Base-by-base conservation (phyloP, 2,329 filamentous ascomycete genomes). In the Cladosporium velox region DNA sequence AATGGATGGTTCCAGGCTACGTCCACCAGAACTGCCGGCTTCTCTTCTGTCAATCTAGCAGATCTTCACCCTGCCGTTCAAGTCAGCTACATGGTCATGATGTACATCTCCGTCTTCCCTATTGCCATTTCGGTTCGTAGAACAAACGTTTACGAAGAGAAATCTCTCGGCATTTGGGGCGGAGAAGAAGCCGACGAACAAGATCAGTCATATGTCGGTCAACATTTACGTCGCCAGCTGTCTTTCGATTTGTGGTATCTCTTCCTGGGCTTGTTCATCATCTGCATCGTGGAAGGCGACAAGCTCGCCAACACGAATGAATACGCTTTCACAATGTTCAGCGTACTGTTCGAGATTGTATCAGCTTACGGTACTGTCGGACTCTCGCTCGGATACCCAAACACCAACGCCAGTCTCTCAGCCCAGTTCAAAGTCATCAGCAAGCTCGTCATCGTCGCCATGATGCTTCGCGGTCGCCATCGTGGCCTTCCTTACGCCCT, bases 181-280 rank as follows among this genome's bases (percentile, higher is more conserved):
- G 80, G 79, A 24, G 75, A 80, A n/a, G 74, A 80, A 41, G 83
- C 82, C 4, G 82, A 86, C 15, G 84, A 84, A 28, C 57, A 81
- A 44, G 86, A 90, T 52, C 87, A 92, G 54, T 94, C 90, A 67
- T 98, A 97, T 72, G 90, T 99, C 61, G 91, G 92, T 2, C 89
- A 91, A 61, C 95, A 99, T 86, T 85, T 99, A 77, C 91, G 95
- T 44, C 88, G 91, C 57, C 95, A 99, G 78, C 86, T 99, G 41
- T 96, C 93, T 64, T 99, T 99, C 80, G 95, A 99, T 79, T 79
- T 99, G 78, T 99, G 95, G 95, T 99, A 93, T 74, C 90, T 99
- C 66, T 97, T 96, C 75, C 78, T 98, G 26, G 95, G 95, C 0
- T 88, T 96, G 72, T 99, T 99, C 80, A 87, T 98, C 76, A 91